Conservation (phyloP, 164 flowering plant genomes). For the Paratinospora sagittata region DNA sequence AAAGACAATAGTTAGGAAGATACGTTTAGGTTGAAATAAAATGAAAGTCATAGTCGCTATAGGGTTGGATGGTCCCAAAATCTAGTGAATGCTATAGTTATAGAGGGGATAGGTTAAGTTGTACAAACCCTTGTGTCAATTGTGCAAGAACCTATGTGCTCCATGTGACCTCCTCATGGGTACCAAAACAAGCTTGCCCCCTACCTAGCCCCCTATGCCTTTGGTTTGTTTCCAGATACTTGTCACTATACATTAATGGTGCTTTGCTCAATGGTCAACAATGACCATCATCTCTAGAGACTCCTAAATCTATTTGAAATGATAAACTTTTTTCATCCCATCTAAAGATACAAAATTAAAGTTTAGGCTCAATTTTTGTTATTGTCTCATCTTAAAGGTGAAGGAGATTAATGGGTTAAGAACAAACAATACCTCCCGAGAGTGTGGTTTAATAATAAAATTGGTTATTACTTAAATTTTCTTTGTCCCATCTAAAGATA, state of each 20-base stretch:
- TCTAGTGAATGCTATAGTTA: neutral
- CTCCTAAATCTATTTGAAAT: no score
- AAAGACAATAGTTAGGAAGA: neutral
- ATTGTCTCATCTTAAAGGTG: no score
- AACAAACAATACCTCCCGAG: no score
- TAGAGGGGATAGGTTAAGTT: no score
- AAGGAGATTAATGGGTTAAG: no score
- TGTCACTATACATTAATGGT: neutral
- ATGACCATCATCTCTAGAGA: neutral
- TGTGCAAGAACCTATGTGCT: neutral
- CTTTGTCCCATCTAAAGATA: no score
- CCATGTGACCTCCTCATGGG: constrained; percentile 5
- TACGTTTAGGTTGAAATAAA: neutral
- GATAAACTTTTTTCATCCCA: no score
- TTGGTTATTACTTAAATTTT: no score
- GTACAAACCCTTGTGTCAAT: neutral
- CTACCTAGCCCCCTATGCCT: neutral
- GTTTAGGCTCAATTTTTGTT: no score
- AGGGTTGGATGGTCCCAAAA: neutral
- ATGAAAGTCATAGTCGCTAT: neutral
- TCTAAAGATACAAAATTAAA: no score
- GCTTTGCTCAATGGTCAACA: neutral
- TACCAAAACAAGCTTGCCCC: neutral
- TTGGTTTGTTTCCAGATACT: neutral
- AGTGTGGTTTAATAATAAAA: no score